Evolutionary conservation across 768 basidiomycete genomes (phyloP).

Genomic region (Piloderma croceum): DNA sequence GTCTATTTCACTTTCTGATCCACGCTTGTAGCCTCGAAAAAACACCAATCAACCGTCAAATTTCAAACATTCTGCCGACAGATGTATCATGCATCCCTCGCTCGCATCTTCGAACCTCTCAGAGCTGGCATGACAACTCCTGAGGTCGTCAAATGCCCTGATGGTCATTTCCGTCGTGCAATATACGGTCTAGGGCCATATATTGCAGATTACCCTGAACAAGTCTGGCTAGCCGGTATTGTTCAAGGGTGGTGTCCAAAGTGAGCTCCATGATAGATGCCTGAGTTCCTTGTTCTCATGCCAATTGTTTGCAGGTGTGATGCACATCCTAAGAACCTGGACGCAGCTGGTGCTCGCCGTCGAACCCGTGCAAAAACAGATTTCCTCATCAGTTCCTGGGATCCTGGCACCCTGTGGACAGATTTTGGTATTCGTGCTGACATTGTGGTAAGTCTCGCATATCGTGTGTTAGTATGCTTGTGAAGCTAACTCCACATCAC

Average conservation of each 20-base stretch:
- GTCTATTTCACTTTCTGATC: not conserved
- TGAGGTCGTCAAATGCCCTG: conserved; percentile 23
- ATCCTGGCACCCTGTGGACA: conserved; percentile 7
- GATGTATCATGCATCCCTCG: conserved; percentile 22
- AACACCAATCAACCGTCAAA: conserved; percentile 1
- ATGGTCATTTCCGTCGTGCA: conserved; percentile 27
- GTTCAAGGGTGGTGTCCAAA: conserved; percentile 23
- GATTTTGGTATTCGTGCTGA: not conserved
- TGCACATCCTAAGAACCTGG: too few relatives aligned
- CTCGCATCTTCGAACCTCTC: conserved; percentile 12
- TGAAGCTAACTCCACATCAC: not conserved
- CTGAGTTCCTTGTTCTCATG: too few relatives aligned
- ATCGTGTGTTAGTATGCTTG: not conserved
- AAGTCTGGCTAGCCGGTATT: conserved; percentile 23
- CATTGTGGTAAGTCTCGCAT: not conserved
- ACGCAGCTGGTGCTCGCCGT: not conserved
- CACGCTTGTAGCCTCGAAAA: not conserved
- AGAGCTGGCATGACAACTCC: conserved; percentile 14
- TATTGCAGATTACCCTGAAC: conserved; percentile 36
- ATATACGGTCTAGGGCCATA: conserved; percentile 29
- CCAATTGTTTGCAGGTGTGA: too few relatives aligned
- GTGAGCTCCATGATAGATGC: too few relatives aligned
- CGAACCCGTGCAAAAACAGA: conserved; percentile 3
- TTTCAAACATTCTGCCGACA: conserved; percentile 22
- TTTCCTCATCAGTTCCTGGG: conserved; percentile 2